Evolutionary conservation across 345 rosid species (phyloP).

Genomic region (Dovyalis caffra): DNA sequence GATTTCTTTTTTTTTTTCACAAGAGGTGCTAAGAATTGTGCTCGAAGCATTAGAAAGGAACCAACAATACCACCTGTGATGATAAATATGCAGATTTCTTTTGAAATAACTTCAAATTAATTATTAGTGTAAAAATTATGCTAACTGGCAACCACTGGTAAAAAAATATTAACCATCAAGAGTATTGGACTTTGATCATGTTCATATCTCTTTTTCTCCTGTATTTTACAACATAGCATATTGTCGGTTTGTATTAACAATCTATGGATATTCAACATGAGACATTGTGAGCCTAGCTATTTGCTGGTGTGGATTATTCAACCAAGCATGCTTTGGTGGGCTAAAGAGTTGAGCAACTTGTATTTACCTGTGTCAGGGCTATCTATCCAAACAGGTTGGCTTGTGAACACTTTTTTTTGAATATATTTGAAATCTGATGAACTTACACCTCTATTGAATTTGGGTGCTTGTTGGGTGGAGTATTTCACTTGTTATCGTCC

Average conservation of each 20-base stretch:
- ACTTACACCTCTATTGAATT: constrained; percentile 6
- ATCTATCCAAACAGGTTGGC: constrained; percentile 75
- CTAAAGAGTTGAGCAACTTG: constrained; percentile 68
- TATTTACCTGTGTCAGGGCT: constrained; percentile 70
- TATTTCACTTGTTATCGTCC: background rate
- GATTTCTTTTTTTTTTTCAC: no score
- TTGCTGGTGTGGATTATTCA: constrained; percentile 57
- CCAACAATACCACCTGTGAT: no score
- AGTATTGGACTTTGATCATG: no score
- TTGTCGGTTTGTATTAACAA: constrained; percentile 17
- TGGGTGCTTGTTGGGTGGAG: constrained; percentile 5
- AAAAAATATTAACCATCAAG: no score
- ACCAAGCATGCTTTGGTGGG: constrained; percentile 57
- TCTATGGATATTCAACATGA: constrained; percentile 52
- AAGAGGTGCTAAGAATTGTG: no score
- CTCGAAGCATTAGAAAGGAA: no score
- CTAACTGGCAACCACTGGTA: no score
- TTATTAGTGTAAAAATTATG: no score
- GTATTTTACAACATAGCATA: no score
- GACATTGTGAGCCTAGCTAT: constrained; percentile 60
- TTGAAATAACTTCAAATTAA: no score
- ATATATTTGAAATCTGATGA: background rate
- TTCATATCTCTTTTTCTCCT: no score
- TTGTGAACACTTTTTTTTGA: background rate
- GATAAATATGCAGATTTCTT: no score